Evolutionary conservation across 2,329 filamentous ascomycete species (phyloP).

Genomic region (Exophiala aquamarina): DNA sequence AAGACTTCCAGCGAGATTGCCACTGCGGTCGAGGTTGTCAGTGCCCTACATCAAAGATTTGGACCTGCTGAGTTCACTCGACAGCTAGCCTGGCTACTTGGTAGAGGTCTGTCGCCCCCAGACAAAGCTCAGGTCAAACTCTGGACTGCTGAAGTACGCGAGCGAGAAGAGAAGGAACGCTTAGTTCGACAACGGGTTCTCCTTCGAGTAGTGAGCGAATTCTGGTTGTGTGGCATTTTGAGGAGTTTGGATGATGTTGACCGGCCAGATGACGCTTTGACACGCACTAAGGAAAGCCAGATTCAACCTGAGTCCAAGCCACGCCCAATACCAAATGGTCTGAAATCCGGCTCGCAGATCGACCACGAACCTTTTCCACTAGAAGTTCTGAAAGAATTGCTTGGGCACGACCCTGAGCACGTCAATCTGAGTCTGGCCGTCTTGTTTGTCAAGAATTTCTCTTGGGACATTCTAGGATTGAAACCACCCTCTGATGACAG

Average conservation of each 20-base stretch:
- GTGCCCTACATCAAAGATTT: conserved; percentile 93
- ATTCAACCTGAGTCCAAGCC: conserved; percentile 52
- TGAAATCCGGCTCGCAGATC: conserved; percentile 59
- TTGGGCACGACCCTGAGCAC: conserved; percentile 92
- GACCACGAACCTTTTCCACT: conserved; percentile 90
- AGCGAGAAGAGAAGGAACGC: conserved; percentile 94
- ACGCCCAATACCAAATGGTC: conserved; percentile 57
- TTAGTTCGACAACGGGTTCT: conserved; percentile 81
- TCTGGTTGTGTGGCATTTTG: conserved; percentile 90
- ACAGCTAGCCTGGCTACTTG: conserved; percentile 88
- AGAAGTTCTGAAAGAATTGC: conserved; percentile 94
- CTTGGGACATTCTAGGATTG: conserved; percentile 90
- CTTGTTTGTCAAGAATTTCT: conserved; percentile 92
- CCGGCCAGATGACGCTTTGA: conserved; percentile 60
- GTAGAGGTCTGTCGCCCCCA: conserved; percentile 85
- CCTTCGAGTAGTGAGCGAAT: conserved; percentile 85
- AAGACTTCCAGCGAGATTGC: conserved; percentile 91
- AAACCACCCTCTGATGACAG: conserved; percentile 70
- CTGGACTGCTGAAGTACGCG: conserved; percentile 75
- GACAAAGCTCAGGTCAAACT: conserved; percentile 82
- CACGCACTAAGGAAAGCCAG: conserved; percentile 55
- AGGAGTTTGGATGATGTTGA: conserved; percentile 73
- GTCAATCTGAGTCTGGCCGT: conserved; percentile 87
- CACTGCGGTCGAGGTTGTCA: conserved; percentile 87
- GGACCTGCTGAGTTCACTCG: conserved; percentile 87